Conservation (phyloP, 345 rosid species). For the Crucihimalaya himalaica region DNA sequence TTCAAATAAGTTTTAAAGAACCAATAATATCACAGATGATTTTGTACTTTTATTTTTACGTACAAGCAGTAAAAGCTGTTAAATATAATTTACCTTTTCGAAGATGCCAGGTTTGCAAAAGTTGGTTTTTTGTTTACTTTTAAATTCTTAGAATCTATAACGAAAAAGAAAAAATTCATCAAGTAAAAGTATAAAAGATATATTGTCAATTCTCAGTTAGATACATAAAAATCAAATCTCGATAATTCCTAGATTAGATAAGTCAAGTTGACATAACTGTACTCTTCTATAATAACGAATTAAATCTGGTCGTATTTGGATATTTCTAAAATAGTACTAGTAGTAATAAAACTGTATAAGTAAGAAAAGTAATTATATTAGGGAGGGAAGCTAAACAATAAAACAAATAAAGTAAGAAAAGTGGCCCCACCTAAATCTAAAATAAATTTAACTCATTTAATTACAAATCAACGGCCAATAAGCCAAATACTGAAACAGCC, state of each 20-base stretch:
- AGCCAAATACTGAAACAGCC: constrained; percentile 30
- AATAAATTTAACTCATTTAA: constrained; percentile 5
- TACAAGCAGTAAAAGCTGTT: not conserved
- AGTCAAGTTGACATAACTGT: constrained; percentile 24
- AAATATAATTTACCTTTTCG: not conserved
- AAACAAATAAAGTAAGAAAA: constrained; percentile 35
- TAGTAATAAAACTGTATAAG: no score
- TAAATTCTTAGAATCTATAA: not conserved
- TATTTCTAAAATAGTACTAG: constrained; percentile 2
- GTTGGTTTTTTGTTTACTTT: not conserved
- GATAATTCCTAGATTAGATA: not conserved
- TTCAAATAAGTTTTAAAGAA: no score
- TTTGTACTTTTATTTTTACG: no score
- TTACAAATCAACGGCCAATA: constrained; percentile 39
- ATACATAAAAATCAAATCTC: no score
- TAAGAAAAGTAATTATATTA: not conserved
- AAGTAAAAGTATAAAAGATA: no score
- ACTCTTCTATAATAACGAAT: not conserved
- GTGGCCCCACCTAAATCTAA: constrained; percentile 40
- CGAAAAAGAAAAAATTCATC: not conserved
- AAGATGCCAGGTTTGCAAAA: not conserved
- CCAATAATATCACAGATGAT: no score
- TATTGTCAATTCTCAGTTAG: no score
- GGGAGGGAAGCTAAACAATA: constrained; percentile 2
- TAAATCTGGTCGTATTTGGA: constrained; percentile 8